These are phyloP conservation scores for Thyridium curvatum DNA, from an alignment of 2,329 filamentous ascomycete genomes.

Conservation along the genomic window DNA sequence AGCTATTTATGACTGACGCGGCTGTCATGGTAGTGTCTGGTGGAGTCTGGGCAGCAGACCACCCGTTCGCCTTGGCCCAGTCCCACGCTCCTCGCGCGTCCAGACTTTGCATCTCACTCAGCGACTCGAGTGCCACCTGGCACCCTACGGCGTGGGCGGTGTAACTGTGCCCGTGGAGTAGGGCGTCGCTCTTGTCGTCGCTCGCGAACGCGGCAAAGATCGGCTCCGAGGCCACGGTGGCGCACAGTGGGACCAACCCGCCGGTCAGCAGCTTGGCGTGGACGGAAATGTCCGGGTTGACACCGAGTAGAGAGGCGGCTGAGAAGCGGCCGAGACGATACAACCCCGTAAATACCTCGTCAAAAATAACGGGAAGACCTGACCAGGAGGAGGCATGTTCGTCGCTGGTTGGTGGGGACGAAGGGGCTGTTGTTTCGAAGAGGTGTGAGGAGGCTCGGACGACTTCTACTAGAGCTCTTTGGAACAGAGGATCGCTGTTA, in stretches of 20 bases:
- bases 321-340: conserved; percentile 73
- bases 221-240: conserved; percentile 66
- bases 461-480: conserved; percentile 61
- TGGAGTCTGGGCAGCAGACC: conserved; percentile 14
- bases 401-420: conserved; percentile 5
- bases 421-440: conserved; percentile 31
- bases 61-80: conserved; percentile 30
- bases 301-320: conserved; percentile 61
- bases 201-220: conserved; percentile 69
- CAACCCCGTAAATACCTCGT: conserved; percentile 83
- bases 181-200: conserved; percentile 68
- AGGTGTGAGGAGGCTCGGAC: conserved; percentile 54
- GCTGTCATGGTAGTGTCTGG: conserved; percentile 26
- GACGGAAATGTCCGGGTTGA: conserved; percentile 68
- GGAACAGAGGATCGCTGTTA: conserved; percentile 78
- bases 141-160: conserved; percentile 80
- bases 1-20: not conserved
- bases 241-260: conserved; percentile 69
- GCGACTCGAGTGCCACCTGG: conserved; percentile 64
- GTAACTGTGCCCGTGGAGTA: conserved; percentile 82
- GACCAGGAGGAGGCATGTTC: conserved; percentile 45
- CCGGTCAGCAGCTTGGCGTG: conserved; percentile 83
- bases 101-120: conserved; percentile 54
- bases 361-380: conserved; percentile 73
- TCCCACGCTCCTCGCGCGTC: conserved; percentile 52